Percentiles rank a stretch among this genome's conserved stretches.
Conservation (phyloP, 768 basidiomycete species). For the Suillus hirtellus region DNA sequence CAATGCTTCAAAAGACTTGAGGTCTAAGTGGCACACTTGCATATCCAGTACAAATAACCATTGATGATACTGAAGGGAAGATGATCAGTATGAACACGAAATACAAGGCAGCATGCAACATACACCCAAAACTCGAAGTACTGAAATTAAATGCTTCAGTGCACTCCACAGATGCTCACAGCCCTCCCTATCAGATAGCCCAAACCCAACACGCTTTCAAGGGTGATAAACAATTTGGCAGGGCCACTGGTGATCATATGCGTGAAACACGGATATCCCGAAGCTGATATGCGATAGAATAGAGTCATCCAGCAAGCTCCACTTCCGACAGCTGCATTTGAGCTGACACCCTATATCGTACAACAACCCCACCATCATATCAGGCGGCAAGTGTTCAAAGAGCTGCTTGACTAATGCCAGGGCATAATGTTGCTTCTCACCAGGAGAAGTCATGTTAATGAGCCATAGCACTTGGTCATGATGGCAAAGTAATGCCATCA, state of each 20-base stretch:
- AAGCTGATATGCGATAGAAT: conserved; percentile 20
- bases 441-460: too few species aligned
- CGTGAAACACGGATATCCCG: conserved; percentile 37
- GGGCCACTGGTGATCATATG: conserved; percentile 36
- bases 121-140: conserved; percentile 22
- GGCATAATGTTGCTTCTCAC: too few species aligned
- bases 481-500: conserved; percentile 20
- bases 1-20: conserved; percentile 11
- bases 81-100: conserved; percentile 9
- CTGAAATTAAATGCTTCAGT: conserved; percentile 15
- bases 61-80: conserved; percentile 24
- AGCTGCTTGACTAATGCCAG: conserved; percentile 8
- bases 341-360: conserved; percentile 30
- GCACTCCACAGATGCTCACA: conserved; percentile 5
- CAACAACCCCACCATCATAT: conserved; percentile 17
- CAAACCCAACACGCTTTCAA: conserved; percentile 28
- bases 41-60: conserved; percentile 28
- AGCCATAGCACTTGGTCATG: conserved; percentile 13
- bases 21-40: conserved; percentile 23
- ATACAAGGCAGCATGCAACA: not conserved
- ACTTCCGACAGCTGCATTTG: conserved; percentile 20
- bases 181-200: conserved; percentile 29
- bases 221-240: conserved; percentile 40
- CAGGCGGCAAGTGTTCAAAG: conserved; percentile 17
- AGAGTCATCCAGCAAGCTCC: conserved; percentile 4